A percentile compares a stretch with the other conserved stretches of the same genome.
Evolutionary conservation across 331 rosid genomes (phyloP).

Genomic region (Quercus phellos): DNA sequence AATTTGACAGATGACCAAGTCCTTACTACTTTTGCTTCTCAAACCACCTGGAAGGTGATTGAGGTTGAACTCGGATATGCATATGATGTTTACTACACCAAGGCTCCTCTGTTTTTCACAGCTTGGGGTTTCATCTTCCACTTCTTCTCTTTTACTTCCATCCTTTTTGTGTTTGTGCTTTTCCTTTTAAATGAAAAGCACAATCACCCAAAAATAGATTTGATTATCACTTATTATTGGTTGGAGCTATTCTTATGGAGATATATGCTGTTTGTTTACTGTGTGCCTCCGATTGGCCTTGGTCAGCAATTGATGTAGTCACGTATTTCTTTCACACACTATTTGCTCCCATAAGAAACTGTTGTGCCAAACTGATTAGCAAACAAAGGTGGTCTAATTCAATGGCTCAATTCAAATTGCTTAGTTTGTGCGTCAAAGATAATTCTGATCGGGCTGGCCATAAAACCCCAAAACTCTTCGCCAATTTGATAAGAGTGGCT

Average conservation of each 20-base stretch:
- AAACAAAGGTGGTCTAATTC: no score
- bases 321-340: no score
- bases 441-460: fast-evolving
- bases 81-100: background rate
- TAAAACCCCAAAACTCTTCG: no score
- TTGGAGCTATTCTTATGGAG: background rate
- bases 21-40: no score
- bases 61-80: background rate
- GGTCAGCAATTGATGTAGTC: no score
- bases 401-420: background rate
- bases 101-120: no score
- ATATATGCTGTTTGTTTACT: no score
- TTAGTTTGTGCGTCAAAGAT: background rate
- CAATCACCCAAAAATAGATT: background rate
- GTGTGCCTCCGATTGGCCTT: background rate
- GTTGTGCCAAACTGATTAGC: no score
- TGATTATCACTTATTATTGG: background rate
- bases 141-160: background rate
- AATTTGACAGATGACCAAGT: no score
- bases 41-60: background rate
- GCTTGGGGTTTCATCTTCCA: background rate
- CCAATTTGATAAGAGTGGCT: no score
- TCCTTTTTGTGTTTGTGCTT: background rate
- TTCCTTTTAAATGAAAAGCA: background rate
- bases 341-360: no score